Evolutionary conservation across 805 yeast genomes (phyloP), one percentile per base, ranked within the genome.

Genomic region (Yueomyces sp.): DNA sequence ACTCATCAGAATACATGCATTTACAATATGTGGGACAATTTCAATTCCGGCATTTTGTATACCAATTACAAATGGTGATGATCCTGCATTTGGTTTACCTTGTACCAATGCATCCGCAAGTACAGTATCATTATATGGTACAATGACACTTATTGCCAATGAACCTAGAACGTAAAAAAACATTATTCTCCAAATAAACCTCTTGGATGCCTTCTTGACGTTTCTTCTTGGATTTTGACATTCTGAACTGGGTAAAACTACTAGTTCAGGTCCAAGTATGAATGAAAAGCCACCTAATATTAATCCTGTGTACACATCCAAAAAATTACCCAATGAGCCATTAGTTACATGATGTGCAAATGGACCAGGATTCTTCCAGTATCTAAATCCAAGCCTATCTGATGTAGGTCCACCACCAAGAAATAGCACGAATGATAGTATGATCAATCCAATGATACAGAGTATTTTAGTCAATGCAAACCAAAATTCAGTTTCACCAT

Each of bases 61-160:
- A 40, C 81, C 83, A 53, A 78, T 70, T 44, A 78, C 82, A 50
- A 76, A 79, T 3, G 84, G 83, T 32, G 81, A 76, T 19, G 80
- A 78, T 31, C 78, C 70, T 28, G 82, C 82, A 49, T 77, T 75
- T n/a, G 66, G 52, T 38, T 65, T 63, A 51, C 78, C 80, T 36
- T 66, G 63, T n/a, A 64, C 67, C 51, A 73, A 60, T 19, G 74
- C 74, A 40, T 51, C 52, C 51, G 73, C 62, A 46, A 80, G 65
- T 42, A 66, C 63, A 28, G 67, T 63, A 52, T 77, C 78, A 41
- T 65, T 68, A 41, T 68, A 69, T 40, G 77, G 68, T 42, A 77
- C 85, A 47, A 79, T 72, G 60, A 76, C 70, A 51, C 82, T 80
- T 49, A 80, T 68, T 45, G 75, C 65, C 44, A 77, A 65, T 39